These are phyloP conservation scores for Hortaea sp. DNA, from an alignment of 2,329 filamentous ascomycete genomes.

Conservation along the genomic window DNA sequence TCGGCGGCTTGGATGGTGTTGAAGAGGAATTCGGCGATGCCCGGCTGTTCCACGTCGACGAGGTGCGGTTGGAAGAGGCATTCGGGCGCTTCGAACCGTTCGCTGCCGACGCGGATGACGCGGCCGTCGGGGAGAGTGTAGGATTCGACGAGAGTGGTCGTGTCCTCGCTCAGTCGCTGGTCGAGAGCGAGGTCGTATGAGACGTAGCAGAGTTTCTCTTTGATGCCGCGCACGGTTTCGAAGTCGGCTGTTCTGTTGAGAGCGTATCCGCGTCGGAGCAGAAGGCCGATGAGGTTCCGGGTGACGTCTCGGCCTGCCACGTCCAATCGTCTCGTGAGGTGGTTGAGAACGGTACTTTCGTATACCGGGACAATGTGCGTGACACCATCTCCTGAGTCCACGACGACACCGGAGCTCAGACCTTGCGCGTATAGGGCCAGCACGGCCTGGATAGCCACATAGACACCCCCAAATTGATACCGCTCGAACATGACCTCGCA, in stretches of 20 bases:
- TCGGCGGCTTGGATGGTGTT: conserved; percentile 96
- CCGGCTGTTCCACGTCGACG: conserved; percentile 93
- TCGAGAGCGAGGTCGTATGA: conserved; percentile 96
- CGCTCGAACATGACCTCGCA: conserved; percentile 98
- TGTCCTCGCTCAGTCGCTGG: conserved; percentile 92
- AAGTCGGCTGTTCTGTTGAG: conserved; percentile 98
- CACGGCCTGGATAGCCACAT: conserved; percentile 96
- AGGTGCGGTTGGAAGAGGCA: conserved; percentile 98
- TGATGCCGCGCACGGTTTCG: conserved; percentile 97
- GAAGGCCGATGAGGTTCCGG: conserved; percentile 91
- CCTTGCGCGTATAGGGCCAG: conserved; percentile 94
- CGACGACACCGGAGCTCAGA: conserved; percentile 75
- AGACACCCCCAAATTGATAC: conserved; percentile 92
- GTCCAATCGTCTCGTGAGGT: conserved; percentile 86
- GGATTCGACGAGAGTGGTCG: conserved; percentile 90
- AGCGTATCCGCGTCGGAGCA: conserved; percentile 87
- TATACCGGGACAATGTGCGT: conserved; percentile 98
- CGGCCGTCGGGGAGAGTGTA: conserved; percentile 95
- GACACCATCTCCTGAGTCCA: conserved; percentile 95
- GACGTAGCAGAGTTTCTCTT: conserved; percentile 99
- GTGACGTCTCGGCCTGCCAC: conserved; percentile 96
- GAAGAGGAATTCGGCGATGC: conserved; percentile 94
- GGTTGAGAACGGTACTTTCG: conserved; percentile 94
- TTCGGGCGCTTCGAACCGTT: conserved; percentile 95
- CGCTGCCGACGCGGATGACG: conserved; percentile 90